Conservation (phyloP, 495 filamentous ascomycete genomes). For the Venustampulla echinocandica region DNA sequence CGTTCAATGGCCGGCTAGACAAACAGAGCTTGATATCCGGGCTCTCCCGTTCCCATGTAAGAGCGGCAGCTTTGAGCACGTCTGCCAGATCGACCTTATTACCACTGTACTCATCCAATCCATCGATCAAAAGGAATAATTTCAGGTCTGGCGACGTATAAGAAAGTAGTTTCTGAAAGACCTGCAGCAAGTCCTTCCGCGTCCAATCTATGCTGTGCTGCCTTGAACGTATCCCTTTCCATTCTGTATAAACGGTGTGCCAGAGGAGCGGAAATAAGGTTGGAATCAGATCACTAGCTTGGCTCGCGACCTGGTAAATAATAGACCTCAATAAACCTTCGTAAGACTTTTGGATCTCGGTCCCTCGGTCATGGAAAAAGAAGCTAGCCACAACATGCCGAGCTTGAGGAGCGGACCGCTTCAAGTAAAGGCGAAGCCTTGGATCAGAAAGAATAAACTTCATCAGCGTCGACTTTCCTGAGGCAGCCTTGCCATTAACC, state of each 20-base stretch:
- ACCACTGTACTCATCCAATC: constrained; percentile 27
- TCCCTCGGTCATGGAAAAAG: constrained; percentile 34
- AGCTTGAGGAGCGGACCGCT: constrained; percentile 20
- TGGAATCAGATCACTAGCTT: background rate
- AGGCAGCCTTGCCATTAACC: constrained; percentile 34
- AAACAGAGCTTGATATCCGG: constrained; percentile 26
- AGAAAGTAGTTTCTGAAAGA: too few relatives aligned
- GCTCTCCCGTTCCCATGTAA: background rate
- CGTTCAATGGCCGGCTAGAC: constrained; percentile 21
- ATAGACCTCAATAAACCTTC: constrained; percentile 31
- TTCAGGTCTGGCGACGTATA: too few relatives aligned
- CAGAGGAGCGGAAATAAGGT: background rate
- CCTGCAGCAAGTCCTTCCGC: too few relatives aligned
- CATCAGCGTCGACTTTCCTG: constrained; percentile 46
- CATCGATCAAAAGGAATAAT: constrained; percentile 26
- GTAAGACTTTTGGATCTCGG: constrained; percentile 29
- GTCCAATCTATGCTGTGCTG: too few relatives aligned
- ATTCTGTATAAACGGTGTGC: too few relatives aligned
- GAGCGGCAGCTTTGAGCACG: constrained; percentile 16
- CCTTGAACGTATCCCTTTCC: too few relatives aligned
- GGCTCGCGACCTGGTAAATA: constrained; percentile 29
- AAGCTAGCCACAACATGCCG: constrained; percentile 24
- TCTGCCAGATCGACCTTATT: constrained; percentile 19
- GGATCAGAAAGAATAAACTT: constrained; percentile 24
- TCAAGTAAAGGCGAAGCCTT: constrained; percentile 1